These are phyloP conservation scores for Hanseniaspora lindneri DNA, from an alignment of 805 yeast species.

Conservation along the genomic window DNA sequence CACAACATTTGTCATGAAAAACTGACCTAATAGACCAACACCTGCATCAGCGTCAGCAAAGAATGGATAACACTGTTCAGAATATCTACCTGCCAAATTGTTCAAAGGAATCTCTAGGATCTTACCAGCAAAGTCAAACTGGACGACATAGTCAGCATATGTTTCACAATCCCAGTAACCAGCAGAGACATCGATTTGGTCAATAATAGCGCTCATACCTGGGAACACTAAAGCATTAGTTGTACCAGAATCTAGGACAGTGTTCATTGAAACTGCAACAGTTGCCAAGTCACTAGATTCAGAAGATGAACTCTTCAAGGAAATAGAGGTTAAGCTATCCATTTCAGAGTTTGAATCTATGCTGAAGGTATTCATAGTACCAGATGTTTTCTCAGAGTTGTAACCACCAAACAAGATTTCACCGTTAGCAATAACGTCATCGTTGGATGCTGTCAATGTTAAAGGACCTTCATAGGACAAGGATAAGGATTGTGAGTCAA, in stretches of 20 bases:
- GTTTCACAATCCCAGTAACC: constrained; percentile 11
- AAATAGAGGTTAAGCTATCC: background rate
- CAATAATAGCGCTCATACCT: background rate
- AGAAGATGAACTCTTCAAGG: background rate
- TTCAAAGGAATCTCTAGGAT: constrained; percentile 12
- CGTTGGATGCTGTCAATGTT: constrained; percentile 1
- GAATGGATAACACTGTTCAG: constrained; percentile 8
- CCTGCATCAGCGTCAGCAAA: constrained; percentile 6
- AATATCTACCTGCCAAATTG: constrained; percentile 11
- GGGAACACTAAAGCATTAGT: constrained; percentile 13
- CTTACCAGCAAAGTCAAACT: background rate
- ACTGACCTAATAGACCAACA: constrained; percentile 14
- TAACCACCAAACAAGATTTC: constrained; percentile 16
- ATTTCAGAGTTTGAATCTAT: constrained; percentile 6
- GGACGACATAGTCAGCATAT: constrained; percentile 11
- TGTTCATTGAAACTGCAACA: background rate
- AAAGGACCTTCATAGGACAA: constrained; percentile 12
- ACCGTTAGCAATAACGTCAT: constrained; percentile 9
- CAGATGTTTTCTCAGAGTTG: background rate
- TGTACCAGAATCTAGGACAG: constrained; percentile 15
- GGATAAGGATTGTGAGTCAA: constrained; percentile 8
- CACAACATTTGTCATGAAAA: constrained; percentile 14
- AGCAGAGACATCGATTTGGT: background rate
- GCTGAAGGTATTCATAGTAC: background rate
- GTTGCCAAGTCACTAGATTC: background rate